Base-by-base conservation (phyloP, 306 rosid genomes). In the Ormosia semicastrata region DNA sequence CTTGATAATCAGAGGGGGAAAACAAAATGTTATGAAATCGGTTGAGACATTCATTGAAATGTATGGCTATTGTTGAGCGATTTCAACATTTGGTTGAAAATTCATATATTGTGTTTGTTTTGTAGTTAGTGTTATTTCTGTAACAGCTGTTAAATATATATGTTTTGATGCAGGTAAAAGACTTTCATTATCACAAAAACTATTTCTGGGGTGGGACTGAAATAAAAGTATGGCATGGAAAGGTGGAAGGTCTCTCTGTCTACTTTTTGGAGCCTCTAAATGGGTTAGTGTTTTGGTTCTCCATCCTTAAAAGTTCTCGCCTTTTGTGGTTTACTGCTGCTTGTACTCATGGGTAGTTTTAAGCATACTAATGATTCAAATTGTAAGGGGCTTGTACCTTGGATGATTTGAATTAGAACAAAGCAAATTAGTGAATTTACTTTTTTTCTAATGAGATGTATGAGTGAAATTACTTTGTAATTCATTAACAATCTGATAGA, bases 211-310 rank as follows among this genome's bases (percentile, higher is more conserved):
- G 92, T 41, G 94, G 90, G 77, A 93, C 98, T 69, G 99, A 95
- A 84, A 86, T 95, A 84, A 95, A 95, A 87, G 93, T 90, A 67
- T 95, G 94, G 94, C 89, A 75, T 75, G 99, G 99, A 85, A 92
- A 92, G 84, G 99, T 93, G 71, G 99, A 93, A 79, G 96, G 98
- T 71, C 85, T 95, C 75, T 85, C 97, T 43, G 97, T 93, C 78
- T 92, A 88, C 94, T 90, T 95, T 85, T 82, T 95, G 95, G 99
- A 95, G 88, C 97, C 98, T 79, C 98, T 87, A 80, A 95, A 95
- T 80, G 88, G 99, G 99, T 92, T 91, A 77, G 49, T 46, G 17
- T 76, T 40, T 81, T 89, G 75, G 41, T 57, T 70, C 73, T 76
- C 11, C 50, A n/a, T 73, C 71, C 65, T 60, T 76, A 49, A 13